Evolutionary conservation across 2,329 filamentous ascomycete genomes (phyloP).

Genomic region (Sporothrix humicola): DNA sequence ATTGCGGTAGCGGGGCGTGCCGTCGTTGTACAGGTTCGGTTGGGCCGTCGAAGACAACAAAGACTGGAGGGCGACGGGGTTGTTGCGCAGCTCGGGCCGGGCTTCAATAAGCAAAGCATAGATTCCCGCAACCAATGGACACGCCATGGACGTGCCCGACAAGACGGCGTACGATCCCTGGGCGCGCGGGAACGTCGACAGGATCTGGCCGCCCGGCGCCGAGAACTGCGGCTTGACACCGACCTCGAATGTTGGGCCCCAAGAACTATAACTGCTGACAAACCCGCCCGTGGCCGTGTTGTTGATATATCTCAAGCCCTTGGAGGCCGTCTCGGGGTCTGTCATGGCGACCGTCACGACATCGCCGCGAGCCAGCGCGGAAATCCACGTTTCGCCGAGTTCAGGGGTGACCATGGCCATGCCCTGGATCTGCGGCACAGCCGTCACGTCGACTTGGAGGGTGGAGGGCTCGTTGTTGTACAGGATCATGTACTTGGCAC

Average conservation of each 20-base stretch:
- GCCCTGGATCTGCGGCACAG: constrained; percentile 45
- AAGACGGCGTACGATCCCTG: constrained; percentile 54
- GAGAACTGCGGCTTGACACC: constrained; percentile 56
- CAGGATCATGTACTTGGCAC: constrained; percentile 65
- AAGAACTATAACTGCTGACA: constrained; percentile 49
- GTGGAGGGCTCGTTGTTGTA: constrained; percentile 61
- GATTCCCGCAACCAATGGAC: constrained; percentile 54
- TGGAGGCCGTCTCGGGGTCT: constrained; percentile 47
- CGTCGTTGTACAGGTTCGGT: constrained; percentile 57
- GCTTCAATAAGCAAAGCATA: constrained; percentile 60
- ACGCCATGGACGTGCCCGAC: constrained; percentile 61
- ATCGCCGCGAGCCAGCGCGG: constrained; percentile 51
- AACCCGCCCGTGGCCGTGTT: constrained; percentile 56
- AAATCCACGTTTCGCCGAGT: constrained; percentile 53
- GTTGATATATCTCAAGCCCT: constrained; percentile 44
- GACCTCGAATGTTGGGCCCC: constrained; percentile 56
- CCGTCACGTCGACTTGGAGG: constrained; percentile 44
- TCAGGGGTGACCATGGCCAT: constrained; percentile 51
- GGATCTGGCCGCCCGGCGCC: constrained; percentile 56
- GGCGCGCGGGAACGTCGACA: constrained; percentile 56
- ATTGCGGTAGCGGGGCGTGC: constrained; percentile 41
- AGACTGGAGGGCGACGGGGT: constrained; percentile 57
- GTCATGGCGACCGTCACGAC: constrained; percentile 54
- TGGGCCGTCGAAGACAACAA: constrained; percentile 57
- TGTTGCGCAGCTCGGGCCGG: constrained; percentile 52